Conservation (phyloP, 1,139 yeast species). For the Arxiozyma heterogenica region DNA sequence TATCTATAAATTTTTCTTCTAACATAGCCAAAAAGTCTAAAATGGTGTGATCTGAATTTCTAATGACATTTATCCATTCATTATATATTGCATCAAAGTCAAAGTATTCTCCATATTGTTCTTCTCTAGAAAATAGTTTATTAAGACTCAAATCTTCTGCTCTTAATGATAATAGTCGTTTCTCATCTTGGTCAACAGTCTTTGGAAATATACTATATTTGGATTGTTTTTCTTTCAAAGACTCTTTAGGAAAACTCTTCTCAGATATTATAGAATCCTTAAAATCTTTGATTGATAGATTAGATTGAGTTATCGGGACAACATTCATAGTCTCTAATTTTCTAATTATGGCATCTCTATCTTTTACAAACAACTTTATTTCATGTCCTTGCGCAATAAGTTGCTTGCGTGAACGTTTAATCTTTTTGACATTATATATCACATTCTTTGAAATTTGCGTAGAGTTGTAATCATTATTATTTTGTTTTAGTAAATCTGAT, state of each 20-base stretch:
- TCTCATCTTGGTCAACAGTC: conserved; percentile 8
- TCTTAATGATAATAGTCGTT: conserved; percentile 40
- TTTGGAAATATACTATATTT: conserved; percentile 21
- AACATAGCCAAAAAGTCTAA: conserved; percentile 43
- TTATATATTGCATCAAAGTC: conserved; percentile 48
- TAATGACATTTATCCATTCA: conserved; percentile 40
- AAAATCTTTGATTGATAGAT: not conserved
- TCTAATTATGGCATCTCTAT: conserved; percentile 36
- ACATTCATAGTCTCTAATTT: conserved; percentile 24
- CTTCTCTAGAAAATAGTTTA: conserved; percentile 47
- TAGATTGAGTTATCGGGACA: conserved; percentile 6
- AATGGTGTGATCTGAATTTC: conserved; percentile 35
- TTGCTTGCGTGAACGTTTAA: conserved; percentile 36
- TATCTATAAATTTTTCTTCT: conserved; percentile 32
- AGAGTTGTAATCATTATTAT: not conserved
- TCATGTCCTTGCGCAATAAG: conserved; percentile 60
- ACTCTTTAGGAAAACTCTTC: not conserved
- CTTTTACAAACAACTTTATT: conserved; percentile 42
- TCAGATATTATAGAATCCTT: not conserved
- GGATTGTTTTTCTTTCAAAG: conserved; percentile 14
- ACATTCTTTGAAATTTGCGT: conserved; percentile 13
- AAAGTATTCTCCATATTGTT: conserved; percentile 54
- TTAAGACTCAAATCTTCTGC: conserved; percentile 44
- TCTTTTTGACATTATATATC: conserved; percentile 25
- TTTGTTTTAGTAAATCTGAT: not conserved